Evolutionary conservation across 768 basidiomycete species (phyloP).

Genomic region (Podaxis rugospora): DNA sequence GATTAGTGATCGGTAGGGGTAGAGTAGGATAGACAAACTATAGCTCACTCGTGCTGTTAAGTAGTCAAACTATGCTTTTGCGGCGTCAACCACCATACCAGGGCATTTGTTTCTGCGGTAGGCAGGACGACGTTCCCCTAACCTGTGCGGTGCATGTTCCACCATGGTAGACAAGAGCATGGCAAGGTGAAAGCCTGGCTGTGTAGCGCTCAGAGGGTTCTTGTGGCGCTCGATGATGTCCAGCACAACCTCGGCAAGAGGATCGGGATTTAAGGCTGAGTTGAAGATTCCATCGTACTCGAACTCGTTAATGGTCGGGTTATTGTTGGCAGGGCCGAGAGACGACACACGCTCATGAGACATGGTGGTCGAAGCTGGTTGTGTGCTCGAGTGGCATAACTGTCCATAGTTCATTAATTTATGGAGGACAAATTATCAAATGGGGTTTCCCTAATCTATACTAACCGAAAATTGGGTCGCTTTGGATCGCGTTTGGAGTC

Average conservation of each 20-base stretch:
- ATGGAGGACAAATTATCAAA: too few species aligned
- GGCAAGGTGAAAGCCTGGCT: slow-evolving; percentile 11
- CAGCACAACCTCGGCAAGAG: neutral
- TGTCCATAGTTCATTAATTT: neutral
- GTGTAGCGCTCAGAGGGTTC: neutral
- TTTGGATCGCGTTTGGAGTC: too few species aligned
- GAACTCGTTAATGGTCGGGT: neutral
- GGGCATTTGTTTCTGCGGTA: slow-evolving; percentile 15
- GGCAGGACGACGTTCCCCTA: slow-evolving; percentile 15
- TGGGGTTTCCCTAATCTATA: too few species aligned
- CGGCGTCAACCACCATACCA: slow-evolving; percentile 13
- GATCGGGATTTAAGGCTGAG: neutral
- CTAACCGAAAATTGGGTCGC: too few species aligned
- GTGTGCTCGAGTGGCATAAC: neutral
- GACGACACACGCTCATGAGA: neutral
- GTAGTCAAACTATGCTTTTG: slow-evolving; percentile 17
- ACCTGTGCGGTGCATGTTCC: slow-evolving; percentile 14
- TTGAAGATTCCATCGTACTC: neutral
- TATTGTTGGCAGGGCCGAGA: neutral
- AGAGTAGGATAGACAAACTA: neutral
- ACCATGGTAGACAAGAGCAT: slow-evolving; percentile 15
- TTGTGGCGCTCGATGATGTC: neutral
- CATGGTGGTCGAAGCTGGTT: neutral
- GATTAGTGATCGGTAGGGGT: neutral
- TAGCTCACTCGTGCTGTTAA: slow-evolving; percentile 15